phyloP scores from a whole-genome alignment of 2,329 filamentous ascomycete species.

The Dactylonectria estremocensis region DNA sequence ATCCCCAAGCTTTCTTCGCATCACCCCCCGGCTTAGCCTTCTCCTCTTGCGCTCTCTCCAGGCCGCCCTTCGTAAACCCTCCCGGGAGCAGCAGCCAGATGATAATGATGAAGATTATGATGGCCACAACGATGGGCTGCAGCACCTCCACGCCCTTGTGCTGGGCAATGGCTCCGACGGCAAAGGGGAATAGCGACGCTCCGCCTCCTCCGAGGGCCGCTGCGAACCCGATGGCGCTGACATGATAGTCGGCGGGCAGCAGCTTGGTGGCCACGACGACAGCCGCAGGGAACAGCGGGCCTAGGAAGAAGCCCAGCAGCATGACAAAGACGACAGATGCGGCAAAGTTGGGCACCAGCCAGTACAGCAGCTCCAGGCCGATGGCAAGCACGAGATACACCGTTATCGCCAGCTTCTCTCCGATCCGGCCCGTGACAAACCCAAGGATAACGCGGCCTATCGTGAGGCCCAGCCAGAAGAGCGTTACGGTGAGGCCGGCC shows the following conservation, averaged over 20 bases:
- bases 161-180: slow-evolving; percentile 77
- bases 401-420: slow-evolving; percentile 77
- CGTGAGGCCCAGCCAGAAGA: slow-evolving; percentile 89
- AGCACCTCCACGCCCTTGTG: slow-evolving; percentile 69
- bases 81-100: slow-evolving; percentile 64
- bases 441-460: slow-evolving; percentile 80
- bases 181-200: slow-evolving; percentile 77
- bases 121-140: slow-evolving; percentile 68
- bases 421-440: slow-evolving; percentile 81
- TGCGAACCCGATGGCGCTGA: slow-evolving; percentile 85
- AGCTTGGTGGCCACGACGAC: slow-evolving; percentile 83
- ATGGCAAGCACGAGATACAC: slow-evolving; percentile 76
- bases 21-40: slow-evolving; percentile 55
- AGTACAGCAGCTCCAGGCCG: slow-evolving; percentile 80
- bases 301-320: slow-evolving; percentile 84
- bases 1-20: slow-evolving; percentile 41
- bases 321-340: slow-evolving; percentile 80
- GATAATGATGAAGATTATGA: slow-evolving; percentile 61
- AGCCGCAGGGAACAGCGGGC: slow-evolving; percentile 83
- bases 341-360: slow-evolving; percentile 84
- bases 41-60: slow-evolving; percentile 58
- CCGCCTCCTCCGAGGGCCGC: slow-evolving; percentile 84
- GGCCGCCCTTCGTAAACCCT: slow-evolving; percentile 56
- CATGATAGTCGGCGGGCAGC: slow-evolving; percentile 80
- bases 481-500: slow-evolving; percentile 82